Percentiles rank a stretch among this genome's conserved stretches.
Conservation (phyloP, 1,284 basidiomycete genomes). For the Cutaneotrichosporon sp. region DNA sequence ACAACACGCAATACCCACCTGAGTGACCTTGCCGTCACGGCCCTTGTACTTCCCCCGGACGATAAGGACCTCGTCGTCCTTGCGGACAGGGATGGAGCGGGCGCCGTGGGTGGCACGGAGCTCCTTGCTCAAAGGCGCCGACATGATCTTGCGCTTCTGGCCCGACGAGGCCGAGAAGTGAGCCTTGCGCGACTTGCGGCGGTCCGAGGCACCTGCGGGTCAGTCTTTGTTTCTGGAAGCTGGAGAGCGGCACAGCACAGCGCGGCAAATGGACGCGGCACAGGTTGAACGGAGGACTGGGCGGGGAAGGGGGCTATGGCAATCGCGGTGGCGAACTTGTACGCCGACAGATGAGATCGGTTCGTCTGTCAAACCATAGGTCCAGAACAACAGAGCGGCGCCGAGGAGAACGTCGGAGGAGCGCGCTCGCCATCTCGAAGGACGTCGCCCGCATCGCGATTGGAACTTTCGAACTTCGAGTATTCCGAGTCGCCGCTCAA, state of each 20-base stretch:
- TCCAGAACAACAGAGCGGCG: too few relatives aligned
- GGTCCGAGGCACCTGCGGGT: slow-evolving; percentile 49
- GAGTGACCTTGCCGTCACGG: slow-evolving; percentile 93
- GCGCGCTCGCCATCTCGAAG: too few relatives aligned
- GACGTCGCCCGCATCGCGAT: too few relatives aligned
- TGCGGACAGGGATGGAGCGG: slow-evolving; percentile 91
- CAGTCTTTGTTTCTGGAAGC: neutral
- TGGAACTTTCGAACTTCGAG: too few relatives aligned
- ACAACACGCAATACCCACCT: slow-evolving; percentile 48
- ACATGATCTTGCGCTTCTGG: slow-evolving; percentile 96
- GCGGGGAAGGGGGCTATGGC: too few relatives aligned
- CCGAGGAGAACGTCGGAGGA: too few relatives aligned
- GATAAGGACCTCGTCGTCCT: slow-evolving; percentile 97
- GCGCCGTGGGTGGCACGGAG: slow-evolving; percentile 87
- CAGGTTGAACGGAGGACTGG: too few relatives aligned
- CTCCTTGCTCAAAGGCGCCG: slow-evolving; percentile 91
- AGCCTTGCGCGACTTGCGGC: slow-evolving; percentile 94
- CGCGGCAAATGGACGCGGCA: neutral
- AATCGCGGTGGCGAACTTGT: too few relatives aligned
- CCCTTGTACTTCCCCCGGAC: slow-evolving; percentile 96
- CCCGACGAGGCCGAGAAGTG: slow-evolving; percentile 92
- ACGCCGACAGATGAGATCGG: too few relatives aligned
- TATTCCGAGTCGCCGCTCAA: too few relatives aligned
- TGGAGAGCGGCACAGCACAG: neutral
- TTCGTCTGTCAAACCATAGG: too few relatives aligned